These are phyloP conservation scores for Tubosaeta sp. DNA, from an alignment of 768 basidiomycete genomes.

Conservation along the genomic window DNA sequence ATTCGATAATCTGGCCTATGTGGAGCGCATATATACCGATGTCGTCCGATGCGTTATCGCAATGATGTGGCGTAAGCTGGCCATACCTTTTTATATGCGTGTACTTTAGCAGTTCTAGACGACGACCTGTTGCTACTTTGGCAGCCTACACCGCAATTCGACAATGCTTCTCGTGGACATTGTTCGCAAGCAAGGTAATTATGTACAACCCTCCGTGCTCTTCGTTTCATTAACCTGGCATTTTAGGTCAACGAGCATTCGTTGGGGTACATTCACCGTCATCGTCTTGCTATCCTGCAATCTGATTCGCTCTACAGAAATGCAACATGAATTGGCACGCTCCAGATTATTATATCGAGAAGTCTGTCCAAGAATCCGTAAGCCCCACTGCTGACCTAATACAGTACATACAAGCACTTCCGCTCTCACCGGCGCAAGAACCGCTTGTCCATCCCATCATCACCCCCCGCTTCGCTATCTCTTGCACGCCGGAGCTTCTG, in stretches of 20 bases:
- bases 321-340: constrained; percentile 54
- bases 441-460: constrained; percentile 84
- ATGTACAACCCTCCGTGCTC: not conserved
- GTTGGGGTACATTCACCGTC: constrained; percentile 59
- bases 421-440: constrained; percentile 33
- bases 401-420: constrained; percentile 58
- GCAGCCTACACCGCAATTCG: constrained; percentile 71
- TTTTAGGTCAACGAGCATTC: constrained; percentile 76
- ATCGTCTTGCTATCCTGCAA: not conserved
- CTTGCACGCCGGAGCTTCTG: constrained; percentile 74
- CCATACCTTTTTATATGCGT: not conserved
- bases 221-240: constrained; percentile 6
- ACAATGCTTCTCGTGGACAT: constrained; percentile 81
- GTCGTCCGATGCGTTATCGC: constrained; percentile 71
- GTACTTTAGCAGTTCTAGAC: constrained; percentile 43
- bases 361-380: constrained; percentile 55
- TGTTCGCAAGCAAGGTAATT: constrained; percentile 54
- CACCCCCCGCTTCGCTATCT: constrained; percentile 95
- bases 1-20: constrained; percentile 68
- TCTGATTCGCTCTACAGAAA: constrained; percentile 24
- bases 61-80: constrained; percentile 65
- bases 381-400: constrained; percentile 62
- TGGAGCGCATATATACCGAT: constrained; percentile 58
- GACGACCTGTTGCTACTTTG: constrained; percentile 92
- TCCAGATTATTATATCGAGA: constrained; percentile 67